Evolutionary conservation across 2,329 filamentous ascomycete genomes (phyloP).

Genomic region (Juglanconis juglandina): DNA sequence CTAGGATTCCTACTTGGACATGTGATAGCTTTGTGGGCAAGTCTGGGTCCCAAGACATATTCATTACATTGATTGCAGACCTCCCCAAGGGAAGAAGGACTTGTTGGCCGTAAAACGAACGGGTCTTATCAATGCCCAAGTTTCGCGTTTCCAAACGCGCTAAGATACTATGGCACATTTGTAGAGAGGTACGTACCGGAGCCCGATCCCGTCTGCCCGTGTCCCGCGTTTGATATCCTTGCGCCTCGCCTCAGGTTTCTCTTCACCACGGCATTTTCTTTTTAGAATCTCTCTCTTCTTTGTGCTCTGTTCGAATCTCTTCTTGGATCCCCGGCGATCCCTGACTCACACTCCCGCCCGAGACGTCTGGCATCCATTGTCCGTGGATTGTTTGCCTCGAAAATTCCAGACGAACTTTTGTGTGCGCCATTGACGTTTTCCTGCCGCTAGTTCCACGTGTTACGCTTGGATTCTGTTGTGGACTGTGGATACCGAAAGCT

Average conservation of each 20-base stretch:
- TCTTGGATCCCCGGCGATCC: background rate
- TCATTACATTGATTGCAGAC: background rate
- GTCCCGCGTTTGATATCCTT: background rate
- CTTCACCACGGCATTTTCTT: too few species aligned
- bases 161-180: background rate
- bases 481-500: too few species aligned
- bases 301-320: too few species aligned
- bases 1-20: too few species aligned
- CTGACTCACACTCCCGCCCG: background rate
- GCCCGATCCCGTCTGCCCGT: background rate
- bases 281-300: too few species aligned
- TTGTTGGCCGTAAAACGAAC: background rate
- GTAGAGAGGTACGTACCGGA: background rate
- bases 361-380: background rate
- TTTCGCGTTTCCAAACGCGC: constrained; percentile 5
- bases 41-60: too few species aligned
- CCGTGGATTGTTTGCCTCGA: background rate
- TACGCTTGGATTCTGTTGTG: too few species aligned
- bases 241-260: too few species aligned
- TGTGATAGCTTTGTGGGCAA: too few species aligned
- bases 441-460: too few species aligned
- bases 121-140: background rate
- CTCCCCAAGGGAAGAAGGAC: too few species aligned
- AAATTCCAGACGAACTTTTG: background rate
- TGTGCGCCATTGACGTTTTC: background rate